Conservation (phyloP, 352 stramenopile genomes). For the Phytophthora pluvialis region DNA sequence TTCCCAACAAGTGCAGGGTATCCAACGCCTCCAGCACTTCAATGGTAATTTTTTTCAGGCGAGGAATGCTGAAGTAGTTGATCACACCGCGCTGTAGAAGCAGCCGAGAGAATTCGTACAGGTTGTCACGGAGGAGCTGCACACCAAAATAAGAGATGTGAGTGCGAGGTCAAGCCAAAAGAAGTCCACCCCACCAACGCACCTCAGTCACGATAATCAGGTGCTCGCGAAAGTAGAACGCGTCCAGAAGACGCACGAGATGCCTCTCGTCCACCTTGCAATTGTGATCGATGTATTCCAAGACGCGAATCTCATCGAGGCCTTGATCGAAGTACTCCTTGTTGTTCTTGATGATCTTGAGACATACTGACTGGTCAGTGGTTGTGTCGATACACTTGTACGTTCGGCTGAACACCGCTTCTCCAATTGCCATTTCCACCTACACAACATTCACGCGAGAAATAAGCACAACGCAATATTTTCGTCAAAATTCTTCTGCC, state of each 20-base stretch:
- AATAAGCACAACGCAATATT: slow-evolving; percentile 6
- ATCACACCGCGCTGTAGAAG: slow-evolving; percentile 77
- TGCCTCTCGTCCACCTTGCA: slow-evolving; percentile 92
- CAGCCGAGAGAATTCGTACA: slow-evolving; percentile 98
- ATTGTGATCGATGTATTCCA: slow-evolving; percentile 73
- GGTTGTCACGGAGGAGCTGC: slow-evolving; percentile 94
- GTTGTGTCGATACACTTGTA: slow-evolving; percentile 78
- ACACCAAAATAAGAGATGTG: slow-evolving; percentile 1
- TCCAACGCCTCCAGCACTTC: slow-evolving; percentile 94
- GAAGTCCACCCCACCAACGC: slow-evolving; percentile 1
- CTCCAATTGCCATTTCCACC: slow-evolving; percentile 75
- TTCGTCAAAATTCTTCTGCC: neutral
- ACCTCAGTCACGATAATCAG: slow-evolving; percentile 98
- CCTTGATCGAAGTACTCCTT: slow-evolving; percentile 99
- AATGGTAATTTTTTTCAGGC: slow-evolving; percentile 94
- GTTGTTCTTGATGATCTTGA: slow-evolving; percentile 99
- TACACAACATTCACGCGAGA: slow-evolving; percentile 26
- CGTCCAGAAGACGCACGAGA: slow-evolving; percentile 94
- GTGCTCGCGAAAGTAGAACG: slow-evolving; percentile 96
- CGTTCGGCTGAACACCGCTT: slow-evolving; percentile 85
- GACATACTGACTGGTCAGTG: slow-evolving; percentile 89
- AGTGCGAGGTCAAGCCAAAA: slow-evolving; percentile 2
- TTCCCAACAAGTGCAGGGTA: slow-evolving; percentile 87
- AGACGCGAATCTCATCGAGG: slow-evolving; percentile 80
- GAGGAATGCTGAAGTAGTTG: slow-evolving; percentile 95